Conservation (phyloP, 106 monocot genomes). For the Hemerocallis citrina region DNA sequence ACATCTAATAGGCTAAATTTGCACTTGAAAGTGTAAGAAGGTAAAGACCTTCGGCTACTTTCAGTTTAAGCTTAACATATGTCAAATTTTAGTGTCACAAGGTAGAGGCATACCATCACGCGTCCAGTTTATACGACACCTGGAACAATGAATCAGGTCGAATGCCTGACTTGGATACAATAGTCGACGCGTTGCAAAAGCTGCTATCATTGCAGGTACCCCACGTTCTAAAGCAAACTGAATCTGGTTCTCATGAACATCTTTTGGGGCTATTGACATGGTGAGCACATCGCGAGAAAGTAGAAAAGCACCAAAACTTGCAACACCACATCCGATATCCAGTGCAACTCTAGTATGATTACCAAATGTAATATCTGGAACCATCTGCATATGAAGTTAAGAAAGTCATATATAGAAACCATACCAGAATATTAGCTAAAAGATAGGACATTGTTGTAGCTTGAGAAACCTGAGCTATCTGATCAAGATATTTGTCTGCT, state of each 20-base stretch:
- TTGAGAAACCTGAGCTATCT: constrained; percentile 65
- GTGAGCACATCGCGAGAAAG: constrained; percentile 72
- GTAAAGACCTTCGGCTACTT: too few species aligned
- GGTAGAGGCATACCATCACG: constrained; percentile 55
- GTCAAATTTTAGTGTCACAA: too few species aligned
- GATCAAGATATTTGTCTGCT: constrained; percentile 74
- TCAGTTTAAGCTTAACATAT: too few species aligned
- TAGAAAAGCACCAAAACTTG: constrained; percentile 95
- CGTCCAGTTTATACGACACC: constrained; percentile 94
- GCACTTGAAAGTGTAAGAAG: too few species aligned
- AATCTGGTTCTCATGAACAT: constrained; percentile 98
- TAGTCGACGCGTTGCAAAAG: constrained; percentile 83
- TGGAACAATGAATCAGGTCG: constrained; percentile 95
- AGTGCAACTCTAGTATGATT: constrained; percentile 70
- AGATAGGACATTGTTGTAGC: constrained; percentile 1
- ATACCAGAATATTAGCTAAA: constrained; percentile 6
- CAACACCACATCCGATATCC: constrained; percentile 95
- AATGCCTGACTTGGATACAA: constrained; percentile 94
- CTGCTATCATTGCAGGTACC: constrained; percentile 90
- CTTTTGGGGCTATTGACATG: constrained; percentile 93
- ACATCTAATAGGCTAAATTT: neutral
- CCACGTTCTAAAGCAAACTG: constrained; percentile 99
- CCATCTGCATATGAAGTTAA: constrained; percentile 56
- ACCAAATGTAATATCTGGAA: constrained; percentile 84
- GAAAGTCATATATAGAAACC: neutral